Base-by-base conservation (phyloP, 2,329 filamentous ascomycete species). In the Pezicula carpinea region DNA sequence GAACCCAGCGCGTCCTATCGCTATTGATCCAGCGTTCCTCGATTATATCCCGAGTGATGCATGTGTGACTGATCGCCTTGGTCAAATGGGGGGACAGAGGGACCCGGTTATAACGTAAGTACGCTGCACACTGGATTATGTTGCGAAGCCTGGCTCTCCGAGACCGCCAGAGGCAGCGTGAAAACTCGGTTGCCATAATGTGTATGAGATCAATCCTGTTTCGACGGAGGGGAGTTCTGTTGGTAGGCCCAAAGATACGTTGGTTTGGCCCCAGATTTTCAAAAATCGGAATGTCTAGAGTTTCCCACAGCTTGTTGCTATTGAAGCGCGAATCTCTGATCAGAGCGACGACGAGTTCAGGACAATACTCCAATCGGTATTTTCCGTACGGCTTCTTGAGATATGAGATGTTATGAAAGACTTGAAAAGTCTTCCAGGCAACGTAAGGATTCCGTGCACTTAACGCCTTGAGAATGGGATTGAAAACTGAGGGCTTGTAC, bases 121-220 rank as follows among this genome's bases (percentile, higher is more conserved):
- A 55, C 22, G 47, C 43, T 13, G 57, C 39, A 42, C 59, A 63
- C 41, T 56, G 55, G 29, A 39, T 41, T 17, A 64, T 54, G 46
- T 59, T 59, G 7, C 59, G 54, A n/a, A 64, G 39, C 13, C 56
- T 54, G 13, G 50, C 47, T 33, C 56, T 48, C 8, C 35, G 47
- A 11, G 47, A 32, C 8, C 50, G 50, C 6, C 33, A 21, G 6
- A 48, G 26, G 7, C 45, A 46, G 13, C 47, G 32, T 10, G 61
- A 53, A 49, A 64, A 64, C n/a, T 47, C 49, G 4, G 47, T 42
- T 15, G 61, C 61, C 53, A 64, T 59, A 21, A 52, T 50, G 2
- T 46, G 40, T 3, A 64, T 35, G 7, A 63, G 43, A 17, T 49
- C 38, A 10, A 54, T 47, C 43, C 46, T 52, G 8, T 43, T 31